Evolutionary conservation across 176 grass and related monocot genomes (phyloP).

Genomic region (Oryza rufipogon): DNA sequence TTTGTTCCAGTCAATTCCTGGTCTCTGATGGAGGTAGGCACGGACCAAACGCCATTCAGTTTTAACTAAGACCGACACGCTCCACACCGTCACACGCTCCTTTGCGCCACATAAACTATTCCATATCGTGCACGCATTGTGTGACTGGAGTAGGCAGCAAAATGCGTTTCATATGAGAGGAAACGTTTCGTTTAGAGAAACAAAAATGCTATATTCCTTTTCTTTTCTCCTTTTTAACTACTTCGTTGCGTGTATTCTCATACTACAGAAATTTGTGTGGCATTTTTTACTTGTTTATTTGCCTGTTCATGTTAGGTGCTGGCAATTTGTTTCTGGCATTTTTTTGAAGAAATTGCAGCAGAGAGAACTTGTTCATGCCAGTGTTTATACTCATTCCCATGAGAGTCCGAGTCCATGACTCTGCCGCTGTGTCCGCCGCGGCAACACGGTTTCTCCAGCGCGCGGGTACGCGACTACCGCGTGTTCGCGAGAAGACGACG

Average conservation of each 20-base stretch:
- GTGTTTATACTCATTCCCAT: too few species aligned
- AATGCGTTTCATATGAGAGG: background rate
- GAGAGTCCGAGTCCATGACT: background rate
- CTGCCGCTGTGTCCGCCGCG: background rate
- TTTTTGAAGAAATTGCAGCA: background rate
- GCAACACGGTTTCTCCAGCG: slow-evolving; percentile 16
- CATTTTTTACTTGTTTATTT: background rate
- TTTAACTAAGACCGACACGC: slow-evolving; percentile 20
- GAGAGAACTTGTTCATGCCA: background rate
- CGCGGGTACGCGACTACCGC: background rate
- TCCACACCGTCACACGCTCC: background rate
- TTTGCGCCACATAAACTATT: background rate
- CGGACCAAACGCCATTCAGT: slow-evolving; percentile 13
- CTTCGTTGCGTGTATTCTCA: background rate
- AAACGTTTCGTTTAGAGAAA: background rate
- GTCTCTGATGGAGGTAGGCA: slow-evolving; percentile 45
- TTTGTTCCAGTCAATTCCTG: slow-evolving; percentile 14
- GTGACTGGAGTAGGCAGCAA: slow-evolving; percentile 3
- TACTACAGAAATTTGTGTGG: background rate
- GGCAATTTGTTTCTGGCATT: background rate
- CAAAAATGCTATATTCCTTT: background rate
- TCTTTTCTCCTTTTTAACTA: background rate
- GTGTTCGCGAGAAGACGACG: slow-evolving; percentile 33
- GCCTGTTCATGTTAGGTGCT: background rate
- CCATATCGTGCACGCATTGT: slow-evolving; percentile 11